phyloP scores from a whole-genome alignment of 1,284 basidiomycete genomes.

The Ceratobasidium sp. region DNA sequence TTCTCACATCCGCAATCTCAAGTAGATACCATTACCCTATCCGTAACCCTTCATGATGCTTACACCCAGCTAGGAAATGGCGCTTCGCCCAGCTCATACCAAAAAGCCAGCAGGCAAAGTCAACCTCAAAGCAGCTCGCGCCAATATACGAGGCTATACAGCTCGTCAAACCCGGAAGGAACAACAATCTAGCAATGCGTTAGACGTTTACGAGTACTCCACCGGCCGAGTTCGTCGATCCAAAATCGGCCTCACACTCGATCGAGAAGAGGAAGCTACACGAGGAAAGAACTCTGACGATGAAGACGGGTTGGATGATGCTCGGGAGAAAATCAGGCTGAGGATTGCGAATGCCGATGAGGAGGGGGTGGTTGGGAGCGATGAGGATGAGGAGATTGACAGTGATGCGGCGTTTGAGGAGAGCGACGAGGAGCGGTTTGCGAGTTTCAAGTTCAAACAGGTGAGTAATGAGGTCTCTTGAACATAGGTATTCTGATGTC shows the following conservation, averaged over 20 bases:
- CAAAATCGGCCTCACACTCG: conserved; percentile 61
- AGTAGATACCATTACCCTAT: too few relatives aligned
- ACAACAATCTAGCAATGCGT: conserved; percentile 10
- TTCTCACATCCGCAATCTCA: too few relatives aligned
- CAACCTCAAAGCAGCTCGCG: conserved; percentile 24
- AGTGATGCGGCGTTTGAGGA: conserved; percentile 80
- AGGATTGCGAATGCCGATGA: conserved; percentile 63
- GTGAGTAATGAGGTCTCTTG: conserved; percentile 51
- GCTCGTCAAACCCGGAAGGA: conserved; percentile 53
- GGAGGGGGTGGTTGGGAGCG: conserved; percentile 51
- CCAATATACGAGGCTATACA: conserved; percentile 60
- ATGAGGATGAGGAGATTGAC: conserved; percentile 80
- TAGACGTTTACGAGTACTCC: conserved; percentile 44
- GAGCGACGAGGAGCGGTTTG: conserved; percentile 79
- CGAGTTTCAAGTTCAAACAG: conserved; percentile 54
- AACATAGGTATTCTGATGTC: not conserved
- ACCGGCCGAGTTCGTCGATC: conserved; percentile 44
- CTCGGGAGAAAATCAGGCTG: conserved; percentile 62
- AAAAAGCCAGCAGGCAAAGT: conserved; percentile 8
- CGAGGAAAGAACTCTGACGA: conserved; percentile 51
- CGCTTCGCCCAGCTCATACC: conserved; percentile 3
- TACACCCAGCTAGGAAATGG: conserved; percentile 3
- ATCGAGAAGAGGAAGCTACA: conserved; percentile 59
- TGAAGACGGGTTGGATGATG: conserved; percentile 48
- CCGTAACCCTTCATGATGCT: not conserved